Evolutionary conservation across 495 filamentous ascomycete genomes (phyloP), one percentile per base, ranked within the genome.

Genomic region (Physcia stellaris): DNA sequence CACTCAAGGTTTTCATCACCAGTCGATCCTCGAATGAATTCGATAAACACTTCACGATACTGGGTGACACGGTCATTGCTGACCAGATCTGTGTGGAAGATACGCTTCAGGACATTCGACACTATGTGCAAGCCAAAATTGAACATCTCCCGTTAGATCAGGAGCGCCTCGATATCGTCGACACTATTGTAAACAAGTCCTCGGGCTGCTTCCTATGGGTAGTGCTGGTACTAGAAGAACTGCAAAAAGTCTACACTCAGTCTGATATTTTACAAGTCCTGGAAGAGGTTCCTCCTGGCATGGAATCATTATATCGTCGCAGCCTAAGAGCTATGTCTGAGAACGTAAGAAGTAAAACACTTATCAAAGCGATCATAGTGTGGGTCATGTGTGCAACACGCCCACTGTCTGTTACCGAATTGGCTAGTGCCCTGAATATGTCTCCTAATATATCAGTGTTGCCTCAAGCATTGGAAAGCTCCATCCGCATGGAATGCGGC

Each of bases 181-280:
- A 7, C 26, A 13, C 26, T 28, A 28, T 28, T 13, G 29, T 64
- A 3, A 26, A 23, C 12, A 61, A 56, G 40, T 51, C 58, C 6
- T 20, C 42, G 2, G 56, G 54, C n/a, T 59, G 36, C 17, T 64
- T 64, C 39, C 43, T 64, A 3, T 64, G 61, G 61, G 42, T 45
- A 4, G 37, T 13, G 7, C 32, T 62, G 12, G 57, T 59, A 18
- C 26, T 63, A 10, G 36, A 54, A n/a, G 49, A 57, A 39, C 32
- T 63, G 13, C 19, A 29, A 22, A 35, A 49, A 15, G 24, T 38
- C 27, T 50, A 52, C 24, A 42, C 39, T 15, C 35, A 51, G 33
- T 27, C 53, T 37, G 44, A 51, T n/a, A 49, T 54, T 15, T 32
- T 45, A 16, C 24, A 52, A 15, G 34, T 51, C 24, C 51, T 64